Conservation (phyloP, 1,139 yeast genomes). For the Ogataea hybrid region DNA sequence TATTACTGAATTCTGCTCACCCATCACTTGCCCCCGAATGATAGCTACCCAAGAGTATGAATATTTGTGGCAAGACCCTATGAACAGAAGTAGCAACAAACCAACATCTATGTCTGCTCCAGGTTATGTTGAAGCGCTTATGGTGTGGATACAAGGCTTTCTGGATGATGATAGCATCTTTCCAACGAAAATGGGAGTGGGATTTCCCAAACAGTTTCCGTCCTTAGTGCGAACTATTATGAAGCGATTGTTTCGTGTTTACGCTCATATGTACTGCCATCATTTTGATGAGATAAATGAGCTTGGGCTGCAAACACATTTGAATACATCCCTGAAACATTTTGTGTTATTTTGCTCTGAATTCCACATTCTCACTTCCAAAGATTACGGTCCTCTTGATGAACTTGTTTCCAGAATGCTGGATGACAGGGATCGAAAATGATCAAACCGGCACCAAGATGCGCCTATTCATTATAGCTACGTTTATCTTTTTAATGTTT, state of each 20-base stretch:
- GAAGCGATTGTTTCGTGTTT: constrained; percentile 90
- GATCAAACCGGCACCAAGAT: not conserved
- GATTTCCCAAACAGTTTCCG: constrained; percentile 66
- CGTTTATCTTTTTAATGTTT: no score
- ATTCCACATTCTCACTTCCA: constrained; percentile 68
- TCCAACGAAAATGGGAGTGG: constrained; percentile 87
- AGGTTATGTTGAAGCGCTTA: constrained; percentile 85
- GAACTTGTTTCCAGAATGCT: constrained; percentile 79
- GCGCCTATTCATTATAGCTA: not conserved
- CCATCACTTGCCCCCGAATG: constrained; percentile 90
- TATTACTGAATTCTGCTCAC: constrained; percentile 94
- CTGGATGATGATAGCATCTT: constrained; percentile 87
- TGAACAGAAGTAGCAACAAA: constrained; percentile 42
- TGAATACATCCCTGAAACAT: constrained; percentile 93
- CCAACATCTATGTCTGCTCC: constrained; percentile 89
- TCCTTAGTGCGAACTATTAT: constrained; percentile 78
- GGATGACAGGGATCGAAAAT: constrained; percentile 21
- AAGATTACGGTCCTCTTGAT: constrained; percentile 90
- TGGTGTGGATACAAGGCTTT: constrained; percentile 91
- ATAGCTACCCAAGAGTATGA: constrained; percentile 96
- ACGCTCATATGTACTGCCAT: constrained; percentile 97
- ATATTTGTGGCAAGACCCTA: constrained; percentile 88
- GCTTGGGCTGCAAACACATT: constrained; percentile 85
- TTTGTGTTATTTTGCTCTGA: constrained; percentile 86
- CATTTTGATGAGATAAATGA: constrained; percentile 95